Conservation (phyloP, 192 early-diverging fungal species). For the Coemansia sp. region DNA sequence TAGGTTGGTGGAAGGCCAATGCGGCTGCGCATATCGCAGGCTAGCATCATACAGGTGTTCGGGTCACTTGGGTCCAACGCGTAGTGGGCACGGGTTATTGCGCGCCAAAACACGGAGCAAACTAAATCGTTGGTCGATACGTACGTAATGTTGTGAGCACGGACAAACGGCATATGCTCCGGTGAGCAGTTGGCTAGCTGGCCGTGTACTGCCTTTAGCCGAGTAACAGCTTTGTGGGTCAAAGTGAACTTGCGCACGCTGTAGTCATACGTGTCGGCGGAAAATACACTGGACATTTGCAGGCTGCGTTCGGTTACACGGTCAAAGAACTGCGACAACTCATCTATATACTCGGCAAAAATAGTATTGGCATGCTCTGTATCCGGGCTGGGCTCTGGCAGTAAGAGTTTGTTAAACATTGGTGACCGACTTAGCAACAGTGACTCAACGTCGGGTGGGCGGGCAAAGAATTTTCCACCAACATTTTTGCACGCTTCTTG, state of each 20-base stretch:
- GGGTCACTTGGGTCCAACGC: constrained; percentile 25
- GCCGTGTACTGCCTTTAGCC: constrained; percentile 28
- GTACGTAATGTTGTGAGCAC: constrained; percentile 12
- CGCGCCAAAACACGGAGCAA: constrained; percentile 41
- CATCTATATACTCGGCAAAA: background rate
- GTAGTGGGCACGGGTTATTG: constrained; percentile 35
- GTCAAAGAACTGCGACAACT: constrained; percentile 3
- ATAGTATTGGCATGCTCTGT: too few relatives aligned
- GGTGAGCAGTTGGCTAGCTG: constrained; percentile 13
- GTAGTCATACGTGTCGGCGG: background rate
- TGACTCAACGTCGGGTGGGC: background rate
- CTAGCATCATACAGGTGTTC: constrained; percentile 39
- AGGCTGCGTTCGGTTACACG: background rate
- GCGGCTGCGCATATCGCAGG: constrained; percentile 42
- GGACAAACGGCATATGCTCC: background rate
- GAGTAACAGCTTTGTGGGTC: background rate
- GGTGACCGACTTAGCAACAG: background rate
- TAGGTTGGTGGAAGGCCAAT: constrained; percentile 26
- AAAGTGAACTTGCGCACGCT: constrained; percentile 20
- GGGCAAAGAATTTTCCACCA: too few relatives aligned
- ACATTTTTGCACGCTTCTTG: background rate
- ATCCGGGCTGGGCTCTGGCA: too few relatives aligned
- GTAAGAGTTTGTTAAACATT: background rate
- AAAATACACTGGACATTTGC: background rate
- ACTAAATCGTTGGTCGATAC: constrained; percentile 47